Base-by-base conservation (phyloP, 192 early-diverging fungal species). In the Coemansia asiatica region DNA sequence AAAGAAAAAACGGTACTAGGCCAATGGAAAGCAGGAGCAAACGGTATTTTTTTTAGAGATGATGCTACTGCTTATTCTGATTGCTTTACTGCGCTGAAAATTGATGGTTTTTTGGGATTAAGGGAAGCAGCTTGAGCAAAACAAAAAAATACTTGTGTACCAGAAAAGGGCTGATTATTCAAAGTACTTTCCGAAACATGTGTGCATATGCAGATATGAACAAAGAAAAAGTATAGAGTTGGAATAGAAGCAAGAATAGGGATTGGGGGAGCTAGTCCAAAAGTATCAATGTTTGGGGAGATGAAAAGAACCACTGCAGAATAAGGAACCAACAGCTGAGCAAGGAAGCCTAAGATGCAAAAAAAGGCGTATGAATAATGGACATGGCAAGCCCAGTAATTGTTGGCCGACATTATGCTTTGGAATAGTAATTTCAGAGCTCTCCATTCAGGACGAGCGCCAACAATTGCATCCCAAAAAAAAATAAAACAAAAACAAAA, bases 351-450 rank as follows among this genome's bases (percentile, higher is more conserved):
- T 2, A 27, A 53, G 50, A 53, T 9, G 48, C 15, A 18, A 53
- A 18, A 53, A 53, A 27, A 26, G 50, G 21, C 50, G 19, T 22
- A 10, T 26, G 28, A 57, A 57, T 57, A 57, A 57, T 35, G 56
- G 18, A n/a, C n/a, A 19, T 57, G 56, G n/a, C 27, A n/a, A 36
- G 27, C 19, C 21, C 50, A 18, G 56, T 35, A 59, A 59, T 35
- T 40, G 56, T 40, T 59, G 31, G 33, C 50, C 12, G 50, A 10
- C 22, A 53, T 53, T 53, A 7, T 53, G 18, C 50, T 7, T 23
- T 26, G 12, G 26, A 53, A 53, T 53, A 53, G 50, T 53, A 44
- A 44, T 44, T 44, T 13, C 40, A 44, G 40, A 44, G 40, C 15
- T 8, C 15, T 8, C 40, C 15, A 44, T 44, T 44, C 40, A 44